A percentile compares a stretch with the other conserved stretches of the same genome.
Evolutionary conservation across 2,329 filamentous ascomycete species (phyloP).

Genomic region (Eurotiales sp.): DNA sequence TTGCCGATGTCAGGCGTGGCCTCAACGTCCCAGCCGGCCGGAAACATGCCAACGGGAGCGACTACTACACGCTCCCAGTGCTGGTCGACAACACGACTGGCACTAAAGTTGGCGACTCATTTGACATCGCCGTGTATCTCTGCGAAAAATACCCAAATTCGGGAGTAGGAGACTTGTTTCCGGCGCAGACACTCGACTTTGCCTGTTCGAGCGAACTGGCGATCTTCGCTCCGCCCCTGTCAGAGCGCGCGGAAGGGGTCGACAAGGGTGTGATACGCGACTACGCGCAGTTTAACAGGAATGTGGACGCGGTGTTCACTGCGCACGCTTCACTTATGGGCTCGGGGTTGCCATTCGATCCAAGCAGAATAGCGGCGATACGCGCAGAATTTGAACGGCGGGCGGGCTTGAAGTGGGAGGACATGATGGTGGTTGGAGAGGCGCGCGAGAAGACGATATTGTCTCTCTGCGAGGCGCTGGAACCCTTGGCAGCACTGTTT

Average conservation of each 20-base stretch:
- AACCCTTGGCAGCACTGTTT: slow-evolving; percentile 43
- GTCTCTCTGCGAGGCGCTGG: slow-evolving; percentile 42
- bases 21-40: no score
- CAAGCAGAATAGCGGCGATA: slow-evolving; percentile 45
- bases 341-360: slow-evolving; percentile 52
- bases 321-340: slow-evolving; percentile 41
- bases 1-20: no score
- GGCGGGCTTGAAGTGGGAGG: slow-evolving; percentile 40
- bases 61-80: slow-evolving; percentile 60
- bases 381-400: slow-evolving; percentile 50
- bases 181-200: slow-evolving; percentile 43
- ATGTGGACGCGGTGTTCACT: slow-evolving; percentile 55
- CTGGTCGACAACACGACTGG: slow-evolving; percentile 45
- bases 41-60: slow-evolving; percentile 54
- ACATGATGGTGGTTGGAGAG: slow-evolving; percentile 36
- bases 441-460: slow-evolving; percentile 34
- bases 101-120: slow-evolving; percentile 56
- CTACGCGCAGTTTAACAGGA: slow-evolving; percentile 51
- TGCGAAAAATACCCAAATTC: slow-evolving; percentile 49
- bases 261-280: slow-evolving; percentile 26
- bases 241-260: no score
- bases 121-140: slow-evolving; percentile 62
- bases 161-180: slow-evolving; percentile 49
- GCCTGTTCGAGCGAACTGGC: slow-evolving; percentile 20
- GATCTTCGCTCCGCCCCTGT: slow-evolving; percentile 35